Evolutionary conservation across 2,329 filamentous ascomycete species (phyloP).

Genomic region (Claviceps sp.): DNA sequence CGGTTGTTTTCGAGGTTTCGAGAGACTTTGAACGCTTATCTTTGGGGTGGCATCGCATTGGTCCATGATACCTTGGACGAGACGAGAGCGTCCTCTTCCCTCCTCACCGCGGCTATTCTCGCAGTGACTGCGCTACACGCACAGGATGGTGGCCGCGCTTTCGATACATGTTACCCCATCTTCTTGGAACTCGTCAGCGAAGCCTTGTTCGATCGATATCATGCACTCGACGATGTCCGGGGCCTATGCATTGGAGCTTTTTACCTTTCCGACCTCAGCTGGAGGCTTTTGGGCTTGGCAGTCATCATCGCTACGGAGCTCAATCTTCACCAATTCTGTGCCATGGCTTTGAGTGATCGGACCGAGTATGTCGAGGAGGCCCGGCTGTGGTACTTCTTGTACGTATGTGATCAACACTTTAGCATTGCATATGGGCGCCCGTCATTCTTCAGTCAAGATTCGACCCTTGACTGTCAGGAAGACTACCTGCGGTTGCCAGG

Average conservation of each 20-base stretch:
- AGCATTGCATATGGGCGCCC: slow-evolving; percentile 47
- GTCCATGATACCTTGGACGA: slow-evolving; percentile 16
- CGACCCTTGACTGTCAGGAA: slow-evolving; percentile 43
- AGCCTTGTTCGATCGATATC: slow-evolving; percentile 39
- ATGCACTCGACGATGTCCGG: slow-evolving; percentile 44
- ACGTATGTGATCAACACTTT: slow-evolving; percentile 53
- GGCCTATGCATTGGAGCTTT: slow-evolving; percentile 50
- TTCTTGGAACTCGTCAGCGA: slow-evolving; percentile 43
- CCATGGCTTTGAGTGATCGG: slow-evolving; percentile 30
- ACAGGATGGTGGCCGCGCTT: slow-evolving; percentile 27
- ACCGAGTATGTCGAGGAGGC: slow-evolving; percentile 38
- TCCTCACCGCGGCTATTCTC: slow-evolving; percentile 19
- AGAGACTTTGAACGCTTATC: slow-evolving; percentile 18
- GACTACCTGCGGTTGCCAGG: slow-evolving; percentile 35
- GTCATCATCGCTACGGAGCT: slow-evolving; percentile 45
- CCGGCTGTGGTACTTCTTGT: slow-evolving; percentile 48
- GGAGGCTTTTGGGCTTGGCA: slow-evolving; percentile 45
- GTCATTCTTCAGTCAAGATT: slow-evolving; percentile 44
- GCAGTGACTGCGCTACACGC: slow-evolving; percentile 19
- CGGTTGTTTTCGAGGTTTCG: slow-evolving; percentile 15
- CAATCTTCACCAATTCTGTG: slow-evolving; percentile 39
- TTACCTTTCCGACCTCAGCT: slow-evolving; percentile 43
- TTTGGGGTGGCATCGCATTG: slow-evolving; percentile 20
- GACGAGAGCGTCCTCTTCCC: slow-evolving; percentile 15
- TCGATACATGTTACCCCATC: slow-evolving; percentile 43